phyloP scores from a whole-genome alignment of 2,329 filamentous ascomycete genomes.

The Epichloe coenophiala region DNA sequence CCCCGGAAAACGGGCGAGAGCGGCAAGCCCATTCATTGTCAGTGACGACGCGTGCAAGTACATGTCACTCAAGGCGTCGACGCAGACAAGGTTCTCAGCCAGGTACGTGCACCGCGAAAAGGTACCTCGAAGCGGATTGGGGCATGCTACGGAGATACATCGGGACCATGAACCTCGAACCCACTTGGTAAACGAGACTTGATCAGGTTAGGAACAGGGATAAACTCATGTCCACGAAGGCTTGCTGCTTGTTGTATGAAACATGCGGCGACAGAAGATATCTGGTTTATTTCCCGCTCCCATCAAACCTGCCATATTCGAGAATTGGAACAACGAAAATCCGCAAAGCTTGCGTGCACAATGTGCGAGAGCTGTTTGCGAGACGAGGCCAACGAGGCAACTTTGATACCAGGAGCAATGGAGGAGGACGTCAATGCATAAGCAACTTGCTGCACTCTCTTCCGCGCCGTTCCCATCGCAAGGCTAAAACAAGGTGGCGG shows the following conservation, averaged over 20 bases:
- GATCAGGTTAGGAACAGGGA: not conserved
- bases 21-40: not conserved
- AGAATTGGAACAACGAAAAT: not conserved
- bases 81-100: slow-evolving; percentile 5
- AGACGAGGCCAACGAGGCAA: not conserved
- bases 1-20: slow-evolving; percentile 2
- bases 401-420: not conserved
- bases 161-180: slow-evolving; percentile 1
- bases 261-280: not conserved
- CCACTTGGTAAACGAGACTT: not conserved
- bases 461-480: not conserved
- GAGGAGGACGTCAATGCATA: not conserved
- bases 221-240: not conserved
- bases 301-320: not conserved
- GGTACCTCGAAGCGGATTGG: slow-evolving; percentile 5
- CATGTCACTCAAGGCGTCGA: not conserved
- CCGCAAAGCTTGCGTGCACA: not conserved
- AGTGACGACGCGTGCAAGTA: slow-evolving; percentile 2
- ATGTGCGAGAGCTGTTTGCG: not conserved
- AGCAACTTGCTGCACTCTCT: not conserved
- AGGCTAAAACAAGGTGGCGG: not conserved
- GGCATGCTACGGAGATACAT: slow-evolving; percentile 2
- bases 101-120: slow-evolving; percentile 1
- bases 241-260: not conserved
- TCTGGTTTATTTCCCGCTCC: not conserved